A percentile compares a stretch with the other conserved stretches of the same genome.
Evolutionary conservation across 805 yeast genomes (phyloP).

Genomic region (Spathaspora gorwiae): DNA sequence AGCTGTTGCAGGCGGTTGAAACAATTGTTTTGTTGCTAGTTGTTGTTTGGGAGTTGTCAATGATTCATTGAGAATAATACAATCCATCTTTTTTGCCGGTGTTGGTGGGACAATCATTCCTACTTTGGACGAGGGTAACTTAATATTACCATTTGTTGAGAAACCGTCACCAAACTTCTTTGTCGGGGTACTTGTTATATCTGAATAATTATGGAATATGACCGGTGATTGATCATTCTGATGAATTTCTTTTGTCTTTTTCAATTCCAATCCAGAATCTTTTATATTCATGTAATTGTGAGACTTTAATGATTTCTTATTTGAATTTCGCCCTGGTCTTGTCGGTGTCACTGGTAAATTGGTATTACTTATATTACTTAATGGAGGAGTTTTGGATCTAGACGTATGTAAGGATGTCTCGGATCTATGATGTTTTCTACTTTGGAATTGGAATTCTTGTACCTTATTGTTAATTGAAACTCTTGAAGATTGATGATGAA

Average conservation of each 20-base stretch:
- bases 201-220: not conserved
- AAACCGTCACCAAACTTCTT: constrained; percentile 30
- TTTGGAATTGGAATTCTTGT: constrained; percentile 15
- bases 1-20: constrained; percentile 3
- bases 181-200: not conserved
- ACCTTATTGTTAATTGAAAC: constrained; percentile 26
- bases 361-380: not conserved
- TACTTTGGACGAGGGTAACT: constrained; percentile 47
- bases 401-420: constrained; percentile 1
- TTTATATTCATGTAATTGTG: constrained; percentile 36
- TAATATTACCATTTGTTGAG: constrained; percentile 45
- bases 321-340: not conserved
- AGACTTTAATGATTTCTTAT: constrained; percentile 11
- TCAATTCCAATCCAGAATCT: constrained; percentile 37
- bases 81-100: constrained; percentile 60
- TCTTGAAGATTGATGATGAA: constrained; percentile 36
- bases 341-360: constrained; percentile 1
- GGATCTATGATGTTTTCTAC: constrained; percentile 4
- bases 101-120: constrained; percentile 56
- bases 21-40: not conserved
- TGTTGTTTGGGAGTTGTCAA: not conserved
- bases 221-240: not conserved
- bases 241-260: constrained; percentile 17
- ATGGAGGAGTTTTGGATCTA: constrained; percentile 1
- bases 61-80: constrained; percentile 1